Conservation (phyloP, 75 land plant genomes). For the Cryptomeria japonica region DNA sequence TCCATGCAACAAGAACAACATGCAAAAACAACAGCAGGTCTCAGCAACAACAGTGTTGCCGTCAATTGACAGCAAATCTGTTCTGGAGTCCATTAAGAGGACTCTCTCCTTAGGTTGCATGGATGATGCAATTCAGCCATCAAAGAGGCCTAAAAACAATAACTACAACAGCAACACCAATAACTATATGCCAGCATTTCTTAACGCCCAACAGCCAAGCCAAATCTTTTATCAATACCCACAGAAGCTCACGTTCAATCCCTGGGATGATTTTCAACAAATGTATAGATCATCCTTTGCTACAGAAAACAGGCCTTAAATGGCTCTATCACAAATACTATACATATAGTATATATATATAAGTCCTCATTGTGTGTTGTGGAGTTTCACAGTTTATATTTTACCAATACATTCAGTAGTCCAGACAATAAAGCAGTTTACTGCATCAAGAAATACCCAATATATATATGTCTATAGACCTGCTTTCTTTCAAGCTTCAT, state of each 20-base stretch:
- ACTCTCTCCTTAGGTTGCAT: conserved; percentile 12
- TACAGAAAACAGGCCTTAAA: not conserved
- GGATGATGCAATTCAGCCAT: not conserved
- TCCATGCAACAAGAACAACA: not conserved
- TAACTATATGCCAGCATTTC: not conserved
- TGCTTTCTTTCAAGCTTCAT: not conserved
- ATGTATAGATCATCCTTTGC: conserved; percentile 1
- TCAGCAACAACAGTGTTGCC: not conserved
- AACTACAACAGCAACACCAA: not conserved
- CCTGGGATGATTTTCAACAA: conserved; percentile 2
- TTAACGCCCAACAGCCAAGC: not conserved
- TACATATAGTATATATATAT: not conserved
- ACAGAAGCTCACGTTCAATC: conserved; percentile 9
- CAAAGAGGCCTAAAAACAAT: not conserved
- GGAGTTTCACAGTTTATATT: not conserved
- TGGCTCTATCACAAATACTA: no score
- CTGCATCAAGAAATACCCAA: not conserved
- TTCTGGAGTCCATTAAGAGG: conserved; percentile 9
- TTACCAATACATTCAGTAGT: not conserved
- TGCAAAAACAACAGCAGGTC: not conserved
- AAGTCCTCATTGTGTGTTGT: not conserved
- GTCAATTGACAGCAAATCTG: not conserved
- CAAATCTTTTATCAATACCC: conserved; percentile 14
- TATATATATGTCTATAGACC: not conserved
- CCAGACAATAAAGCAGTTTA: not conserved